Base-by-base conservation (phyloP, 2,329 filamentous ascomycete species). In the Exophiala calicioides region DNA sequence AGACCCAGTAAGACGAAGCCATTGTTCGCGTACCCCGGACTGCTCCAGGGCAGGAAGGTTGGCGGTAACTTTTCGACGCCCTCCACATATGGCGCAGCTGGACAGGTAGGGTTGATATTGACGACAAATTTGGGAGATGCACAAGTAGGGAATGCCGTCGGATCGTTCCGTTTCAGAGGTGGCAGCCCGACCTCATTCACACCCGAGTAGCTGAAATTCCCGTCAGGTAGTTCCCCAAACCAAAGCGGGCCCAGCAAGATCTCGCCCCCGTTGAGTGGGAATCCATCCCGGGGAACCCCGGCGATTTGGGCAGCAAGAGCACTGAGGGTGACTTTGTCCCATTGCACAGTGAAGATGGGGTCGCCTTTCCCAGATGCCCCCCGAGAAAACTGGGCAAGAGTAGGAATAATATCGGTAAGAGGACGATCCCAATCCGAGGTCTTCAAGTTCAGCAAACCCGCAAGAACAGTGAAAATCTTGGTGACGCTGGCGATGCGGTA, bases 271-370 rank as follows among this genome's bases (percentile, higher is more conserved):
- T n/a, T n/a, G 12, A 10, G 30, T 5, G 44, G 27, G 19, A 32
- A 34, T 3, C 47, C 33, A 3, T 38, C 40, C 10, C 31, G 21
- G 15, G 62, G 56, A 35, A 76, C 59, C 0, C 75, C 76, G 12
- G 68, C 67, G 8, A 77, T 62, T 31, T 78, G 75, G 2, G 64
- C 68, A 1, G 72, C 70, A 6, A 78, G 58, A 15, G 71, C 65
- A 3, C 65, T 66, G 4, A 76, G 59, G 0, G 74, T 78, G 23
- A 79, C 61, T 7, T 73, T 68, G 26, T 75, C 66, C 75, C 75
- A 79, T 31, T 66, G 59, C 2, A 72, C 60, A 1, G 63, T 59
- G 18, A 61, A 58, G 5, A 71, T 58, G 3, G 56, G 55, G 34
- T 68, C 62, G 5, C 58, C 40, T 32, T 57, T 4, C 5, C 24